Base-by-base conservation (phyloP, 176 grass and related monocot species). In the Eleusine coracana region DNA sequence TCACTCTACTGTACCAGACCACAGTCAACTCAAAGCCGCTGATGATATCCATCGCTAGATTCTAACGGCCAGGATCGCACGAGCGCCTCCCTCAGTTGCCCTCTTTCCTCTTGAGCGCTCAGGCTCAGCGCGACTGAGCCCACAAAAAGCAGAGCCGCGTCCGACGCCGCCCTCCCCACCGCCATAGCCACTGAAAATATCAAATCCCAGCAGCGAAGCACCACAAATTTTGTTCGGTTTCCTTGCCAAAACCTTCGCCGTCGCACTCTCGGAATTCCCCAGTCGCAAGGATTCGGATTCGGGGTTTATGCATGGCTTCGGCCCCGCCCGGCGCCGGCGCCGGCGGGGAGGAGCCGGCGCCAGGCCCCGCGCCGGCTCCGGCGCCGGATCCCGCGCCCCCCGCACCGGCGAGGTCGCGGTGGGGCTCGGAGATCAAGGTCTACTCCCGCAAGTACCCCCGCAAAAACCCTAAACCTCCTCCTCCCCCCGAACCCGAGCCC, bases 381-480 rank as follows among this genome's bases (percentile, higher is more conserved):
- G 3, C 25, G 52, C 78, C 44, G 38, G 56, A 23, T 23, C 56
- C 56, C 1, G 21, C 56, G 21, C 21, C 69, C 15, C 9, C 80
- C 16, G 82, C 56, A 1, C 67, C 85, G 14, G 67, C 74, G 16
- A 84, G 70, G 71, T 80, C 87, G 49, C 81, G 90, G 51, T 92
- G 95, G 88, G 67, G 87, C n/a, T 45, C 86, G 52, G 90, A 92
- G 85, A 94, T 87, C 85, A 97, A 94, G 95, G 95, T 97, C 25
- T 97, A 92, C 82, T 87, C 77, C 23, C 95, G 95, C 38, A 97
- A 90, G 73, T 89, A 89, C 83, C 80, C 78, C 45, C 80, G 85
- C 58, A 97, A 87, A 83, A 89, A 87, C 49, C 80, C 77, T 67
- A 97, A 88, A 81, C 80, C 87, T 44, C 83, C 86, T 49, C 87